phyloP scores from a whole-genome alignment of 139 green algal genomes.

The Yamagishiella unicocca region DNA sequence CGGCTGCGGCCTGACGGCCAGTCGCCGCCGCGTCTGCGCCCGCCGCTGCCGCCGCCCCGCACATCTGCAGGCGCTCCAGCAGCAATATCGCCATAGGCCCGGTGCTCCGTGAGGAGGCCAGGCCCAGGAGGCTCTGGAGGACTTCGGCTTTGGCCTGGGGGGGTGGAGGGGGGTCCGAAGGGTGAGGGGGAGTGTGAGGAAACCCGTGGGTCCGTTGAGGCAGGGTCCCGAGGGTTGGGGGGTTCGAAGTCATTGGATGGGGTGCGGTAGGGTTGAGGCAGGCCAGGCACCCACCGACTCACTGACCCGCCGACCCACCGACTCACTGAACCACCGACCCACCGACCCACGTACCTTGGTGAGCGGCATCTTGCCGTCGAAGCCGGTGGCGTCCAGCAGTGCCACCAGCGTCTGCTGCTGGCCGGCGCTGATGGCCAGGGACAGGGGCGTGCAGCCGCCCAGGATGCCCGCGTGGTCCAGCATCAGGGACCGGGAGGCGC shows the following conservation, averaged over 20 bases:
- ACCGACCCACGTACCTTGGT: not conserved
- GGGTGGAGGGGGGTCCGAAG: not conserved
- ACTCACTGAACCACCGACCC: not conserved
- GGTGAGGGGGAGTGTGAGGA: too few relatives aligned
- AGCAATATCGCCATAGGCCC: not conserved
- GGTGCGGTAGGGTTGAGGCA: too few relatives aligned
- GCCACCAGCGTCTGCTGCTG: not conserved
- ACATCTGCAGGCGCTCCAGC: not conserved
- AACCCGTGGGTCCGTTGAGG: too few relatives aligned
- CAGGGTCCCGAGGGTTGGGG: too few relatives aligned
- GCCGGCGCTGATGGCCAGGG: not conserved
- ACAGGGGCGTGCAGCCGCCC: constrained; percentile 9
- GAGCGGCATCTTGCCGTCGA: not conserved
- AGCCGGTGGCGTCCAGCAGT: constrained; percentile 13
- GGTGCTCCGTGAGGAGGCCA: not conserved
- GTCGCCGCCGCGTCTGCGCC: not conserved
- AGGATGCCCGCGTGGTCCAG: not conserved
- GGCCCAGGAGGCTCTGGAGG: not conserved
- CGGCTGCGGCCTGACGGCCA: not conserved
- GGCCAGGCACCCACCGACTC: too few relatives aligned
- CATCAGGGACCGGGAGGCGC: not conserved
- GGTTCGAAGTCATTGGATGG: too few relatives aligned
- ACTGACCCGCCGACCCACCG: too few relatives aligned
- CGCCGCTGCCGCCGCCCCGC: not conserved
- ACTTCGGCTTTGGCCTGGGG: not conserved